Evolutionary conservation across 208 protist genomes (phyloP).

Genomic region (Wallacemonas sp.): DNA sequence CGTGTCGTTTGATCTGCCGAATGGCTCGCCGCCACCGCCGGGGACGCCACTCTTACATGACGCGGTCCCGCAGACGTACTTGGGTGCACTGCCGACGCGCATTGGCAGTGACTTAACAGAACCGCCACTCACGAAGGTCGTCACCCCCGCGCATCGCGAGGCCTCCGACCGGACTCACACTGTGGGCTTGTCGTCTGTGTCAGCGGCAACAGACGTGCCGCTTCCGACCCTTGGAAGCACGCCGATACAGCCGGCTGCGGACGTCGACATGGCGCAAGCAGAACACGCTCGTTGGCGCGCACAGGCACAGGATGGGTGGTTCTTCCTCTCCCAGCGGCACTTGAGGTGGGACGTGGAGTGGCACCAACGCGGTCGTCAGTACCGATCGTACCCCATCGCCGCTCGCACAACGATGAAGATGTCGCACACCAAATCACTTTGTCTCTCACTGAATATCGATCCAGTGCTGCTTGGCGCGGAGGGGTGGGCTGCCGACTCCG

Average conservation of each 20-base stretch:
- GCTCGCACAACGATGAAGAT: slow-evolving; percentile 45
- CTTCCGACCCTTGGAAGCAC: neutral
- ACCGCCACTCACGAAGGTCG: too few relatives aligned
- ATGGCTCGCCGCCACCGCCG: too few relatives aligned
- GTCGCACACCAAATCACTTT: slow-evolving; percentile 61
- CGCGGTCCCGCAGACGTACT: too few relatives aligned
- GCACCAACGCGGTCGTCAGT: slow-evolving; percentile 45
- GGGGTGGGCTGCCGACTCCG: slow-evolving; percentile 18
- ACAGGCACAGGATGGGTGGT: slow-evolving; percentile 65
- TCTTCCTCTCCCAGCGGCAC: slow-evolving; percentile 48
- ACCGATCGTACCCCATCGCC: slow-evolving; percentile 62
- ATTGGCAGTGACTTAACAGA: too few relatives aligned
- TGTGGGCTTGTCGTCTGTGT: too few relatives aligned
- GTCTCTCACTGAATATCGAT: slow-evolving; percentile 69
- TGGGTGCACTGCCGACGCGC: too few relatives aligned
- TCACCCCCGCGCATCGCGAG: too few relatives aligned
- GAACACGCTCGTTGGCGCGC: slow-evolving; percentile 57
- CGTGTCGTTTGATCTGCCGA: slow-evolving; percentile 1
- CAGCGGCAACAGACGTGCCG: too few relatives aligned
- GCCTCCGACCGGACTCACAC: too few relatives aligned
- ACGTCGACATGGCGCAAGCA: slow-evolving; percentile 49
- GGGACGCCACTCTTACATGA: too few relatives aligned
- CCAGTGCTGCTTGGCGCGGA: slow-evolving; percentile 46
- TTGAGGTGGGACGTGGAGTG: slow-evolving; percentile 64
- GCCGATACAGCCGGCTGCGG: slow-evolving; percentile 23